A percentile compares a stretch with the other conserved stretches of the same genome.
Evolutionary conservation across 257 asterid genomes (phyloP).

Genomic region (Solanum chaucha): DNA sequence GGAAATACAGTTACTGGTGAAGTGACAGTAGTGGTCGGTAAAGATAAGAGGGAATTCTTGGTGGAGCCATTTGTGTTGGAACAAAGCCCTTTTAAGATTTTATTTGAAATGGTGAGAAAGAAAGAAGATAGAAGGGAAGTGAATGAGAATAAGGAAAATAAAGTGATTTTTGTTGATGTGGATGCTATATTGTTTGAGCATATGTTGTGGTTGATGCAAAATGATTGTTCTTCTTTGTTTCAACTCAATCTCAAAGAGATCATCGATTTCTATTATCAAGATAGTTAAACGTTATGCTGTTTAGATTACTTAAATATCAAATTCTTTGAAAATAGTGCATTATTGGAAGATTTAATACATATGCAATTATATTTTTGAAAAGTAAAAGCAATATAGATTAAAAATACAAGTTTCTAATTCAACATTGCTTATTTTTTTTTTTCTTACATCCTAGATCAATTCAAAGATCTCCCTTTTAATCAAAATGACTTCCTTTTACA

Average conservation of each 20-base stretch:
- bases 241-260: slow-evolving; percentile 29
- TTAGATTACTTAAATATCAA: background rate
- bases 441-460: too few species aligned
- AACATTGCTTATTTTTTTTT: too few species aligned
- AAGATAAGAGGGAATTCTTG: background rate
- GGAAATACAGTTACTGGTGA: background rate
- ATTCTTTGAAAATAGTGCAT: accelerated
- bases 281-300: background rate
- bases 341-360: accelerated
- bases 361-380: too few species aligned
- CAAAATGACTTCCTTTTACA: background rate
- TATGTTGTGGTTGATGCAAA: slow-evolving; percentile 32
- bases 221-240: slow-evolving; percentile 27
- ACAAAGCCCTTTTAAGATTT: background rate
- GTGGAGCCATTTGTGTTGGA: background rate
- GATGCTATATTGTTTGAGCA: slow-evolving; percentile 39
- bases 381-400: too few species aligned
- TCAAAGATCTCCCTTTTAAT: background rate
- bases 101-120: slow-evolving; percentile 2
- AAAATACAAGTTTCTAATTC: background rate
- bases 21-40: background rate
- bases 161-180: slow-evolving; percentile 22
- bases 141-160: background rate
- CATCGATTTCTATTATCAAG: slow-evolving; percentile 27
- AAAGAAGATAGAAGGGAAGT: background rate